Evolutionary conservation across 208 protist species (phyloP), one percentile per base, ranked within the genome.

Genomic region (Trypanosoma brucei): DNA sequence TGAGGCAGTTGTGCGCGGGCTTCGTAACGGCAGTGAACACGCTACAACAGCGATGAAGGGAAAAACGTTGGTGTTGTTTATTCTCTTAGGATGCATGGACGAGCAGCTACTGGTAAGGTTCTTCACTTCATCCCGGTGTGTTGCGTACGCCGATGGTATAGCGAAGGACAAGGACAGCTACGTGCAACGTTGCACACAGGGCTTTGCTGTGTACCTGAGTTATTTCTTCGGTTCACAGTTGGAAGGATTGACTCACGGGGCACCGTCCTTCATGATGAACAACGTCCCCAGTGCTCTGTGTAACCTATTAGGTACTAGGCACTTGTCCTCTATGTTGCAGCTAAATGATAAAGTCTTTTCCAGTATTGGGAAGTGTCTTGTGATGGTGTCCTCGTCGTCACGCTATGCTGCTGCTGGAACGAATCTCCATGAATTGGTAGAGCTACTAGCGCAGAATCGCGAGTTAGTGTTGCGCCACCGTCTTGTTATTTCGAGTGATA

Each of bases 111-210:
- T 96, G 33, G 62, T 78, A 38, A 68, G 64, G 39, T 33, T 92
- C 34, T 74, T 75, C 34, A 60, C 8, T 5, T 84, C 72, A 34
- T 72, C 51, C 55, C 71, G 74, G 44, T 61, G 66, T 44, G 65
- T 86, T 44, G 56, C 68, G 30, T 81, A 81, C 44, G 34, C 93
- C 36, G 86, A 90, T 52, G 56, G 70, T 7, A 62, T 95, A 30
- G 40, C 88, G 38, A 70, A 75, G 8, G 86, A 92, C 42, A 75
- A 70, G 22, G 91, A 96, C 57, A 61, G 56, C 34, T 95, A 96
- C 72, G 76, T 95, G 44, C 64, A 71, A 62, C 69, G 72, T n/a
- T 95, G 91, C 65, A 69, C 62, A 3, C 54, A 52, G 2, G 65
- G 55, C 11, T 52, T 91, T 35, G 72, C 60, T 11, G 57, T 58